Evolutionary conservation across 2,329 filamentous ascomycete genomes (phyloP).

Genomic region (Zopfia rhizophila): DNA sequence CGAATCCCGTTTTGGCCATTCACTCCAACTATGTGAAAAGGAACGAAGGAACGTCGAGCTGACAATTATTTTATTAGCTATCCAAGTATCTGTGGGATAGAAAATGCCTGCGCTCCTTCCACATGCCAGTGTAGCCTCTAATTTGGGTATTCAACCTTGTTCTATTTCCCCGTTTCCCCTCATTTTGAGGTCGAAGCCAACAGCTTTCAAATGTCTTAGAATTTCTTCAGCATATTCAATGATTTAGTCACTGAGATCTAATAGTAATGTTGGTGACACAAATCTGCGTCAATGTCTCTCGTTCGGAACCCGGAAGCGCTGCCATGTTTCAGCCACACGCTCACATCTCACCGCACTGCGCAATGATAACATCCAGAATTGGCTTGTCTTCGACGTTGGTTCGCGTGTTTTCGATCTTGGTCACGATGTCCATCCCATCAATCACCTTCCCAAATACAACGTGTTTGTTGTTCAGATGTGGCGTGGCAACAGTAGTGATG

Average conservation of each 20-base stretch:
- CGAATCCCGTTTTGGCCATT: constrained; percentile 1
- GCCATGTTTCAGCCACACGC: constrained; percentile 5
- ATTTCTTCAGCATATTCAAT: no score
- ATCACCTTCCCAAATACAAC: constrained; percentile 94
- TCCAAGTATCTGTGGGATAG: no score
- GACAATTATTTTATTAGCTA: no score
- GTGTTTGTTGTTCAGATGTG: constrained; percentile 91
- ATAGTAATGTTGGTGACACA: constrained; percentile 17
- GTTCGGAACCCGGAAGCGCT: neutral
- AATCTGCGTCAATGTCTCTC: constrained; percentile 3
- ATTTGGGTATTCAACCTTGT: no score
- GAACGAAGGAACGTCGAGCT: no score
- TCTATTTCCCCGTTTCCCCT: no score
- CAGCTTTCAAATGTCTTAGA: no score
- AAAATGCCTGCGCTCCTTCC: no score
- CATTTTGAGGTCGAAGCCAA: no score
- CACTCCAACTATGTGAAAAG: no score
- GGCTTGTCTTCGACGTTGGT: constrained; percentile 81
- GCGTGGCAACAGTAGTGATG: constrained; percentile 88
- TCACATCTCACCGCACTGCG: constrained; percentile 94
- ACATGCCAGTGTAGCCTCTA: no score
- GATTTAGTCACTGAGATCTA: no score
- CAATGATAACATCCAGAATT: constrained; percentile 83
- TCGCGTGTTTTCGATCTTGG: constrained; percentile 91
- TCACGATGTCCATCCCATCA: constrained; percentile 89